Percentiles rank a stretch among this genome's conserved stretches.
Evolutionary conservation across 371 early-diverging fungal species (phyloP).

Genomic region (Haplosporangium sp.): DNA sequence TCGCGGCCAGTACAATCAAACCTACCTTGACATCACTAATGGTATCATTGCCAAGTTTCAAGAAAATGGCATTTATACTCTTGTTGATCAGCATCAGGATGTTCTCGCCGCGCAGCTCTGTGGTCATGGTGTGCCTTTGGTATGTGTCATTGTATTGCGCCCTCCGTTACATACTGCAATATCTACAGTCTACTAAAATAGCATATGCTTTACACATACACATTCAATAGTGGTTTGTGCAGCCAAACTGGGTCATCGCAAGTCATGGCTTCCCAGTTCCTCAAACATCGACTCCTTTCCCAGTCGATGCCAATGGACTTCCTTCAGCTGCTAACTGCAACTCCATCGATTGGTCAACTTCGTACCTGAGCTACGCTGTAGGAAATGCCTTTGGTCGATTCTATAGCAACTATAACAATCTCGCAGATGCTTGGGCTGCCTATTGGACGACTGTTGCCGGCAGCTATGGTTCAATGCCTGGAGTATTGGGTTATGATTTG

Average conservation of each 20-base stretch:
- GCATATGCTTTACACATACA: neutral
- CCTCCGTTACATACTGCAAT: too few species aligned
- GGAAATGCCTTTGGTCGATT: conserved; percentile 64
- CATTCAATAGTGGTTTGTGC: conserved; percentile 60
- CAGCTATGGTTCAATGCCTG: conserved; percentile 56
- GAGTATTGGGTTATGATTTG: conserved; percentile 69
- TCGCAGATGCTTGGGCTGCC: conserved; percentile 62
- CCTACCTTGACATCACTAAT: conserved; percentile 61
- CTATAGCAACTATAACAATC: conserved; percentile 63
- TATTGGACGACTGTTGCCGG: conserved; percentile 64
- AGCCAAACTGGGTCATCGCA: conserved; percentile 51
- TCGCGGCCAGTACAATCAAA: conserved; percentile 64
- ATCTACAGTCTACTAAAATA: neutral
- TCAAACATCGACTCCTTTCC: conserved; percentile 54
- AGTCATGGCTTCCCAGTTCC: conserved; percentile 59
- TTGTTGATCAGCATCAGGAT: conserved; percentile 62
- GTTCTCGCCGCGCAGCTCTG: conserved; percentile 61
- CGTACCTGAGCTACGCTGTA: conserved; percentile 60
- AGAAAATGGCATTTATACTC: conserved; percentile 59
- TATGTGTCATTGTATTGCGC: conserved; percentile 17
- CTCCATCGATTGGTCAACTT: conserved; percentile 61
- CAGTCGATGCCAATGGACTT: conserved; percentile 59
- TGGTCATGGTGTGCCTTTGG: conserved; percentile 66
- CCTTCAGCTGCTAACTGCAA: conserved; percentile 57
- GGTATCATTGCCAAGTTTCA: conserved; percentile 59